Evolutionary conservation across 176 grass and related monocot species (phyloP).

Genomic region (Musa beccarii): DNA sequence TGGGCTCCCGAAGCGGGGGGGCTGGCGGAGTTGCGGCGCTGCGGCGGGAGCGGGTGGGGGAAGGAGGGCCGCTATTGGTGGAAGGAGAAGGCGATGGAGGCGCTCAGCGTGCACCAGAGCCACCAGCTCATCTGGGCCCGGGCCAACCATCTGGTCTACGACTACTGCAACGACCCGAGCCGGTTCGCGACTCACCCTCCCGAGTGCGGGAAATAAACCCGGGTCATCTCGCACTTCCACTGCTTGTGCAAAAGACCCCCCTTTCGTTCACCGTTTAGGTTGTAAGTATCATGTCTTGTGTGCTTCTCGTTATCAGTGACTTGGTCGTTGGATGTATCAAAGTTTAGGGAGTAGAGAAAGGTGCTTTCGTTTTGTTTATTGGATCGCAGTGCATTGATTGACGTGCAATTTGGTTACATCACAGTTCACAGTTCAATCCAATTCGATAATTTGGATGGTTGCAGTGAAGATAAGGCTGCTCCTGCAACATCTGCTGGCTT

Average conservation of each 20-base stretch:
- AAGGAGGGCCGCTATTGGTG: conserved; percentile 93
- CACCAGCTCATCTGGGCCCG: conserved; percentile 92
- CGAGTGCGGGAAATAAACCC: conserved; percentile 36
- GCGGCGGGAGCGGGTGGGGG: conserved; percentile 50
- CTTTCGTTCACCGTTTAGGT: not conserved
- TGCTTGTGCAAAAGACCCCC: not conserved
- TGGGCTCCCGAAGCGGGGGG: conserved; percentile 34
- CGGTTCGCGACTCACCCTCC: conserved; percentile 65
- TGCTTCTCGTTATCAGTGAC: not conserved
- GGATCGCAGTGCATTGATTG: too few relatives aligned
- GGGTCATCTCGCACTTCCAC: too few relatives aligned
- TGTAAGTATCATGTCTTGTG: not conserved
- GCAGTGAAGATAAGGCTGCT: too few relatives aligned
- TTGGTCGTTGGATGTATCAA: conserved; percentile 1
- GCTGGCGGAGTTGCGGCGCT: conserved; percentile 48
- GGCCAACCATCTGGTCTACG: conserved; percentile 88
- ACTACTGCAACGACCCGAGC: conserved; percentile 74
- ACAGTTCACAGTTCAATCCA: too few relatives aligned
- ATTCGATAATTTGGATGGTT: too few relatives aligned
- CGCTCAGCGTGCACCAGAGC: conserved; percentile 83
- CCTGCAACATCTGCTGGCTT: too few relatives aligned
- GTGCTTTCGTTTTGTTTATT: not conserved
- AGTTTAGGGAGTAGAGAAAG: conserved; percentile 4
- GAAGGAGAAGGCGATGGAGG: conserved; percentile 97
- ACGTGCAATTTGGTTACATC: too few relatives aligned